phyloP scores from a whole-genome alignment of 2,329 filamentous ascomycete species.

The Fusarium subglutinans region DNA sequence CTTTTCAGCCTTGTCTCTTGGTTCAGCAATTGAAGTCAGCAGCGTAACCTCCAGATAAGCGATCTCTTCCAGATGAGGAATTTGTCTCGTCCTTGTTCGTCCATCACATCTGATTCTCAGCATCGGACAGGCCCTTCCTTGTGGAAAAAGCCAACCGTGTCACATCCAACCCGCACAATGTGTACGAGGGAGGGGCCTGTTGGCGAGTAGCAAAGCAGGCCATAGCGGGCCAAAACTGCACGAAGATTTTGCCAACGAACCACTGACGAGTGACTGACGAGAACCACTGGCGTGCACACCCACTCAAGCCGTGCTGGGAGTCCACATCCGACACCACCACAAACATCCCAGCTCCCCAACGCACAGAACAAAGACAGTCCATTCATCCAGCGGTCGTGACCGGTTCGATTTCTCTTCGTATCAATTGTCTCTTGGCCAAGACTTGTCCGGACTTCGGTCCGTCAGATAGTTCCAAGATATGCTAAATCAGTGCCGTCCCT shows the following conservation, averaged over 20 bases:
- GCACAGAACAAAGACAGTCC: constrained; percentile 32
- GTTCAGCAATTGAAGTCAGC: neutral
- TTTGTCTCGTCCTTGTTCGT: constrained; percentile 14
- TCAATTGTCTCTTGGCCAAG: constrained; percentile 19
- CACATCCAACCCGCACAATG: constrained; percentile 33
- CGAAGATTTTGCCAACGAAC: constrained; percentile 31
- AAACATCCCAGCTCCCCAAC: constrained; percentile 37
- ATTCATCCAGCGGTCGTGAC: constrained; percentile 23
- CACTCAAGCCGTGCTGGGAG: constrained; percentile 26
- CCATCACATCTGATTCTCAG: constrained; percentile 19
- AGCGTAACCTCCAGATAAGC: constrained; percentile 16
- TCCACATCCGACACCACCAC: constrained; percentile 39
- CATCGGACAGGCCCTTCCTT: constrained; percentile 28
- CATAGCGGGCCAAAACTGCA: constrained; percentile 34
- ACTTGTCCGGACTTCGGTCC: constrained; percentile 26
- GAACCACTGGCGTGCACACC: constrained; percentile 33
- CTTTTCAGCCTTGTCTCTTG: constrained; percentile 34
- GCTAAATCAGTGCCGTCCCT: constrained; percentile 18
- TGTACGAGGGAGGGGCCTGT: constrained; percentile 35
- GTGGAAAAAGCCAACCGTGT: constrained; percentile 31
- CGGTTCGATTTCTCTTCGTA: constrained; percentile 22
- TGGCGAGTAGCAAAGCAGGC: constrained; percentile 28
- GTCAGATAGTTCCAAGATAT: constrained; percentile 15
- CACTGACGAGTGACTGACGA: constrained; percentile 32
- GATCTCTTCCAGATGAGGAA: constrained; percentile 21